Conservation (phyloP, 495 filamentous ascomycete species). For the Pseudoneurospora amorphoporcata region DNA sequence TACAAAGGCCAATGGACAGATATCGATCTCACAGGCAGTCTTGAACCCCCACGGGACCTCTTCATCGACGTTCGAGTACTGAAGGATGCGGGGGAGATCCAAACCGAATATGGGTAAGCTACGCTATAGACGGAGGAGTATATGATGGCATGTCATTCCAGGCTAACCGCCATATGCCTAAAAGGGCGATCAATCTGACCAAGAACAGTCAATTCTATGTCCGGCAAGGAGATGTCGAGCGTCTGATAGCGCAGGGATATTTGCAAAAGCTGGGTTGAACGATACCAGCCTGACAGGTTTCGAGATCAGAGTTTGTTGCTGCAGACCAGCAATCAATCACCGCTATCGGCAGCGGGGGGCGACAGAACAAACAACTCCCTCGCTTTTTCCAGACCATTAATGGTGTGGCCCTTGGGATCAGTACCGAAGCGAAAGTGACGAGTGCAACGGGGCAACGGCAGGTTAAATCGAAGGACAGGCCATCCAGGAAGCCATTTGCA, state of each 20-base stretch:
- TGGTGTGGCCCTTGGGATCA: neutral
- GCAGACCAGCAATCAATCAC: neutral
- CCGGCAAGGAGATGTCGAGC: slow-evolving; percentile 90
- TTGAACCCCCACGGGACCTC: slow-evolving; percentile 89
- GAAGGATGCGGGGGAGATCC: slow-evolving; percentile 96
- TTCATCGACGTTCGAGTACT: slow-evolving; percentile 97
- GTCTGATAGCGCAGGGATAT: slow-evolving; percentile 93
- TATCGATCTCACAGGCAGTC: slow-evolving; percentile 86
- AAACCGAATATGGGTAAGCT: slow-evolving; percentile 95
- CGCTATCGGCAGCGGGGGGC: neutral
- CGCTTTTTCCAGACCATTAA: neutral
- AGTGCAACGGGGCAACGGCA: neutral
- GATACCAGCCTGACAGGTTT: neutral
- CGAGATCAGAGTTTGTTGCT: neutral
- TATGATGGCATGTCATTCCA: neutral
- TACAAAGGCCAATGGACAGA: slow-evolving; percentile 99
- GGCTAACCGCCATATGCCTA: neutral
- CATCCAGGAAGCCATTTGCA: neutral
- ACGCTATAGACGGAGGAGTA: neutral
- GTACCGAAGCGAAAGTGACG: neutral
- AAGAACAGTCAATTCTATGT: slow-evolving; percentile 99
- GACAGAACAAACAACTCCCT: neutral
- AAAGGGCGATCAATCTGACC: slow-evolving; percentile 85
- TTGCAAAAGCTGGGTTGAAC: slow-evolving; percentile 78
- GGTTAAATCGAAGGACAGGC: neutral